phyloP scores from a whole-genome alignment of 352 stramenopile species.

The Phytophthora sp. region DNA sequence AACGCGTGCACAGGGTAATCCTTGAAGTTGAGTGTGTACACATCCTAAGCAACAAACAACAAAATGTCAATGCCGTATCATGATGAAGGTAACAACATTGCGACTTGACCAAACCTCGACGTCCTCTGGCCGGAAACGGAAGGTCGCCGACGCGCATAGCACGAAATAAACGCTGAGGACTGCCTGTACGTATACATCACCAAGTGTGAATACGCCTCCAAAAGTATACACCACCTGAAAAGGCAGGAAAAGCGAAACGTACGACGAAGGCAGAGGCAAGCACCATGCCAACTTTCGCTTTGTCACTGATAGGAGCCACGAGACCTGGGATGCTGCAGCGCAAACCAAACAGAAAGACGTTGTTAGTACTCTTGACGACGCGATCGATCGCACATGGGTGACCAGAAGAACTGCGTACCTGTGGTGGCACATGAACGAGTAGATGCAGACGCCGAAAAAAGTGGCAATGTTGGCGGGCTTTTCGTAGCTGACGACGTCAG shows the following conservation, averaged over 20 bases:
- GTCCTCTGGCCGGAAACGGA: slow-evolving; percentile 79
- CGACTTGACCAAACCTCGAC: slow-evolving; percentile 62
- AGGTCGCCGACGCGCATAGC: slow-evolving; percentile 76
- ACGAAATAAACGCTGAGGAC: slow-evolving; percentile 84
- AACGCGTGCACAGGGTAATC: slow-evolving; percentile 76
- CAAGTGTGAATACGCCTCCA: slow-evolving; percentile 12
- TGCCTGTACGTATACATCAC: slow-evolving; percentile 44
- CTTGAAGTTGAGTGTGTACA: slow-evolving; percentile 92
- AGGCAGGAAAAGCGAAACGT: slow-evolving; percentile 17
- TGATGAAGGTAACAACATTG: slow-evolving; percentile 19
- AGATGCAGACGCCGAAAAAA: slow-evolving; percentile 90
- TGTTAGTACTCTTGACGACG: slow-evolving; percentile 1
- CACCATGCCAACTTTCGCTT: slow-evolving; percentile 70
- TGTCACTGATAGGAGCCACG: slow-evolving; percentile 84
- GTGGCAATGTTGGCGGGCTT: slow-evolving; percentile 73
- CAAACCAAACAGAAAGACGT: background rate
- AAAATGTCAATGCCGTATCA: slow-evolving; percentile 13
- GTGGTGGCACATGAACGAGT: slow-evolving; percentile 93
- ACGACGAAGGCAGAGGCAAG: slow-evolving; percentile 75
- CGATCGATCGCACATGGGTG: background rate
- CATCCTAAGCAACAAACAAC: slow-evolving; percentile 56
- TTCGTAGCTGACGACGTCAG: slow-evolving; percentile 79
- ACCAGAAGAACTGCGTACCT: slow-evolving; percentile 43
- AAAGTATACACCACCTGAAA: slow-evolving; percentile 9
- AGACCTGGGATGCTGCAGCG: slow-evolving; percentile 73